Percentiles rank a stretch among this genome's conserved stretches.
These are phyloP conservation scores for Aaosphaeria arxii DNA, from an alignment of 2,329 filamentous ascomycete genomes.

Conservation along the genomic window DNA sequence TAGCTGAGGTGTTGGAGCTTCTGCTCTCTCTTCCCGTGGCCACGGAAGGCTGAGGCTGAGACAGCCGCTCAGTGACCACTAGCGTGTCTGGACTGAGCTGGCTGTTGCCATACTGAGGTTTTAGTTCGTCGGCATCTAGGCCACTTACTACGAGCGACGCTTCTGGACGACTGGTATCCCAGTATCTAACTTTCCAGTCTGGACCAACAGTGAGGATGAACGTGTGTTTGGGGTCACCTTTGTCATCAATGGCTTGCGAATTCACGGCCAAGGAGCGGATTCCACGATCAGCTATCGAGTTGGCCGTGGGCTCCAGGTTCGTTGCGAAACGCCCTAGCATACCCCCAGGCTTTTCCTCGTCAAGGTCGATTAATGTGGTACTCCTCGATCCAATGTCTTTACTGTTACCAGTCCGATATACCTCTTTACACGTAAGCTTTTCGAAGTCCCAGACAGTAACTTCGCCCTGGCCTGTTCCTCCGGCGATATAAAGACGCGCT, in stretches of 20 bases:
- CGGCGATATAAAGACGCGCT: conserved; percentile 83
- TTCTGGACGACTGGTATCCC: conserved; percentile 80
- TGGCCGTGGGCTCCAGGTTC: conserved; percentile 54
- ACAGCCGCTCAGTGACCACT: conserved; percentile 37
- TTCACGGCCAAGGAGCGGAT: conserved; percentile 73
- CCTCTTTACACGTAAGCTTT: conserved; percentile 81
- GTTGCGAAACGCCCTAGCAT: conserved; percentile 85
- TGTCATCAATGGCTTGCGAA: conserved; percentile 66
- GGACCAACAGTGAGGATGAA: conserved; percentile 86
- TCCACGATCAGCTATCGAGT: conserved; percentile 59
- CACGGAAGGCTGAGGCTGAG: conserved; percentile 14
- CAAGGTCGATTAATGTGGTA: conserved; percentile 77
- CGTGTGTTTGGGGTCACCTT: conserved; percentile 69
- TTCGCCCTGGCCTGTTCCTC: conserved; percentile 82
- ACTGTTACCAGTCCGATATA: conserved; percentile 64
- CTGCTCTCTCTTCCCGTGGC: conserved; percentile 21
- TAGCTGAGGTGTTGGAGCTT: conserved; percentile 32
- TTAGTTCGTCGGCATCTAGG: conserved; percentile 64
- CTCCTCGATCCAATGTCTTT: conserved; percentile 45
- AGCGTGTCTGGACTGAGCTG: conserved; percentile 41
- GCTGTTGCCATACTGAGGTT: conserved; percentile 61
- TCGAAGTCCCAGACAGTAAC: conserved; percentile 96
- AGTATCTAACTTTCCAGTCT: conserved; percentile 89
- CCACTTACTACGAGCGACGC: conserved; percentile 80
- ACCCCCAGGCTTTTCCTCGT: conserved; percentile 80